phyloP scores from a whole-genome alignment of 116 monocot species.

The Papilionanthe hybrid region DNA sequence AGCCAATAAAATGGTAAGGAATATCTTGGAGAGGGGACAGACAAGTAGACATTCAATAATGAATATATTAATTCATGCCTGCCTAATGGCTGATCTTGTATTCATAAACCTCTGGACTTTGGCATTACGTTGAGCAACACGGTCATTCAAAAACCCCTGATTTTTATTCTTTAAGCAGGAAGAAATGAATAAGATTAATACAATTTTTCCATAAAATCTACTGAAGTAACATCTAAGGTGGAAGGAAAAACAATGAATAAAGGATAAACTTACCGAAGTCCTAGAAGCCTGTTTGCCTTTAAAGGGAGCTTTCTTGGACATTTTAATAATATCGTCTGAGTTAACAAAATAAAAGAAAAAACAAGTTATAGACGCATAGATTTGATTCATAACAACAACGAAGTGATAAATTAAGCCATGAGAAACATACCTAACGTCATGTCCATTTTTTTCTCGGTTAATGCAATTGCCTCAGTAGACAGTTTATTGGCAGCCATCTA shows the following conservation, averaged over 20 bases:
- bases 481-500: conserved; percentile 64
- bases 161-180: conserved; percentile 42
- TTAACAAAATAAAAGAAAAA: background rate
- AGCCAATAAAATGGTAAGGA: background rate
- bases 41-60: background rate
- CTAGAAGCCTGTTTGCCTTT: conserved; percentile 50
- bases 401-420: background rate
- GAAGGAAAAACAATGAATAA: background rate
- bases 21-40: background rate
- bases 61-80: conserved; percentile 29
- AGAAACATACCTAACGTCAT: conserved; percentile 71
- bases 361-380: background rate
- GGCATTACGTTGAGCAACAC: conserved; percentile 17
- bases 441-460: conserved; percentile 96
- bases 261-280: conserved; percentile 35
- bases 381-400: background rate
- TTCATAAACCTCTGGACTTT: conserved; percentile 56
- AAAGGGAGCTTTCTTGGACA: conserved; percentile 62
- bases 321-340: conserved; percentile 91
- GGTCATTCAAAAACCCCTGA: conserved; percentile 31
- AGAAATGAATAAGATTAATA: background rate
- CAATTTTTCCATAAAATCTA: background rate
- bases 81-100: conserved; percentile 71
- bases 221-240: background rate
- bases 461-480: conserved; percentile 58